Evolutionary conservation across 495 filamentous ascomycete genomes (phyloP), one percentile per base, ranked within the genome.

Genomic region (Aspergillus kassunensis): DNA sequence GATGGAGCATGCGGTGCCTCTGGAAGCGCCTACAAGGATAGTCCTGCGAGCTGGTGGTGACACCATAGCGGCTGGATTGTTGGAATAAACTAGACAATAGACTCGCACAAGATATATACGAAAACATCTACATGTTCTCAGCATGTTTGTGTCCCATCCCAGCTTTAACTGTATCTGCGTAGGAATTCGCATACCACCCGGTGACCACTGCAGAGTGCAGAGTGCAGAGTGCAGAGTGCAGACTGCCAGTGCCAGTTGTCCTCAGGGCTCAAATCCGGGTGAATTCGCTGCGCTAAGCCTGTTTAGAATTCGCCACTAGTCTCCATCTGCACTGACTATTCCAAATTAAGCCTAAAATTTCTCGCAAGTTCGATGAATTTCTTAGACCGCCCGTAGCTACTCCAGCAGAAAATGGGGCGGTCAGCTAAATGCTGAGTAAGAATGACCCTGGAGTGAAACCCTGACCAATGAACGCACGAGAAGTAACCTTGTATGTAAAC

Each of bases 1-100:
- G 68, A 69, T 97, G 74, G 84, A 86, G 30, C 72, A 77, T 18
- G 82, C 83, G 45, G 83, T 91, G 47, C 91, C 92, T 15, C 62
- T 97, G 25, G 92, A 96, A 67, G 77, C 74, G 2, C 87, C 86
- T 2, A 83, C 81, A 33, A 77, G 87, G 60, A 81, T 97, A 43
- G 85, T 97, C n/a, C 65, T 98, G 30, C 76, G 93, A 48, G 82
- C 79, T 45, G 83, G 80, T 44, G 92, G 92, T 6, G 77, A 86
- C 46, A 97, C 91, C 24, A 76, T 97, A 31, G 91, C 90, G 6
- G 91, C 91, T 25, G 92, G 92, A 18, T 73, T 96, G 54, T 66
- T 96, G 53, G 90, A 93, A 64, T 89, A 29, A 46, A 35, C 21
- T 45, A 27, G 24, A 27, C 24, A n/a, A n/a, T n/a, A n/a, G n/a